phyloP scores from a whole-genome alignment of 495 filamentous ascomycete species.

The Pseudoneurospora amorphoporcata region DNA sequence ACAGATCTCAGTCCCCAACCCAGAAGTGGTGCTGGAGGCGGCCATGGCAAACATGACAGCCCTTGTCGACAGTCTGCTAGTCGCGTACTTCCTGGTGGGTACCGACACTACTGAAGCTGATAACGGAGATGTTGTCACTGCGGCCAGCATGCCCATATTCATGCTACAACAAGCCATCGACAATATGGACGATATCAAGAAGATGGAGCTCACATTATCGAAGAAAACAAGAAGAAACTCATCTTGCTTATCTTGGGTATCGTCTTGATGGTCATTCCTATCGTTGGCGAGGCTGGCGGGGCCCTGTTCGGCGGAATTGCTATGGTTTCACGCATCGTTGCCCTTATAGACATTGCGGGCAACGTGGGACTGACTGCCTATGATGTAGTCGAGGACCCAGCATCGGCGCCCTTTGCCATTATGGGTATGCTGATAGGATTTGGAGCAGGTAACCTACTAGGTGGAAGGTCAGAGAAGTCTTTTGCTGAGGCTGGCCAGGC shows the following conservation, averaged over 20 bases:
- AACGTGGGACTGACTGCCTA: conserved; percentile 10
- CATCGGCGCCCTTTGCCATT: conserved; percentile 12
- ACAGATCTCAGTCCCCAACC: background rate
- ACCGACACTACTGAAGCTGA: background rate
- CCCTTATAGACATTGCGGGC: conserved; percentile 4
- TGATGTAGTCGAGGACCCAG: conserved; percentile 9
- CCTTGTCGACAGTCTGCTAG: background rate
- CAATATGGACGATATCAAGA: conserved; percentile 3
- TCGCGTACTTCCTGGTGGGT: background rate
- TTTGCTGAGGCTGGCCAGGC: background rate
- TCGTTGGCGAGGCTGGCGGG: conserved; percentile 1
- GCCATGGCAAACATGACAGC: background rate
- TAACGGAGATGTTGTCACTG: background rate
- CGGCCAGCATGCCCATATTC: conserved; percentile 1
- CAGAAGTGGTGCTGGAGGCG: background rate
- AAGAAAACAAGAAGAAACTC: conserved; percentile 1
- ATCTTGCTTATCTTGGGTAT: conserved; percentile 2
- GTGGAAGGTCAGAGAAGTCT: background rate
- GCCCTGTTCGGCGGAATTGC: background rate
- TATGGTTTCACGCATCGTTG: conserved; percentile 1
- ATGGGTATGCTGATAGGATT: conserved; percentile 6
- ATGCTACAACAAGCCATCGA: background rate
- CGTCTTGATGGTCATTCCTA: conserved; percentile 1
- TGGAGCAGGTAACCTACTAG: background rate
- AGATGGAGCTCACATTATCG: background rate